Evolutionary conservation across 768 basidiomycete genomes (phyloP), one percentile per base, ranked within the genome.

Genomic region (Crassisporium funariophilum): DNA sequence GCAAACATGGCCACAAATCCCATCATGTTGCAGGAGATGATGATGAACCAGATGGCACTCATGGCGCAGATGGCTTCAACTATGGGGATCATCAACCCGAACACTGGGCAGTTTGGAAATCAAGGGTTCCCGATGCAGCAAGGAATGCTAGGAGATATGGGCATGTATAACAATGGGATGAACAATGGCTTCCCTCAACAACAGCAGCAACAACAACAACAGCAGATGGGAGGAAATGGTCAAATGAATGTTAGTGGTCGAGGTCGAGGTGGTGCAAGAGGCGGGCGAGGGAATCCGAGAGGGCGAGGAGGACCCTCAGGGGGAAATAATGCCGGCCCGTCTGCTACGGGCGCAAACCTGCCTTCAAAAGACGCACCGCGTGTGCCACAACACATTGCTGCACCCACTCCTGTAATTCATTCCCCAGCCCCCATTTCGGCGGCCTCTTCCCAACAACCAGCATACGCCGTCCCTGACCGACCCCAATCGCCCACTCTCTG

Each of bases 11-110:
- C 77, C n/a, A n/a, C n/a, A 36, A 90, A 84, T 56, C 84, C 87
- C 31, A 54, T 89, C 50, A 68, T 86, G 67, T 66, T 95, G 55
- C 92, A 93, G 66, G 91, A 91, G 62, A 86, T 94, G 78, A 84
- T 94, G 82, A 84, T 89, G 80, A 88, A 80, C 64, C 87, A 93
- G 63, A 91, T 91, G 88, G 86, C 90, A 20, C 76, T 95, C 59
- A 94, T 95, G 93, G 83, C 88, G 45, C 91, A 94, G 69, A 89
- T 95, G 84, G 88, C 89, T 33, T 77, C 83, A 22, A 84, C 82
- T 25, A 86, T 92, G 80, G 88, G 85, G 21, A 85, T 91, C 64
- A 75, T 89, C 54, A 82, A 79, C 56, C 79, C 84, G 10, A 60
- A 68, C 17, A 71, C 76, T 8, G 81, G 76, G 7, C 82, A 81